Conservation (phyloP, 2,329 filamentous ascomycete species). For the Colletotrichum kahawae region DNA sequence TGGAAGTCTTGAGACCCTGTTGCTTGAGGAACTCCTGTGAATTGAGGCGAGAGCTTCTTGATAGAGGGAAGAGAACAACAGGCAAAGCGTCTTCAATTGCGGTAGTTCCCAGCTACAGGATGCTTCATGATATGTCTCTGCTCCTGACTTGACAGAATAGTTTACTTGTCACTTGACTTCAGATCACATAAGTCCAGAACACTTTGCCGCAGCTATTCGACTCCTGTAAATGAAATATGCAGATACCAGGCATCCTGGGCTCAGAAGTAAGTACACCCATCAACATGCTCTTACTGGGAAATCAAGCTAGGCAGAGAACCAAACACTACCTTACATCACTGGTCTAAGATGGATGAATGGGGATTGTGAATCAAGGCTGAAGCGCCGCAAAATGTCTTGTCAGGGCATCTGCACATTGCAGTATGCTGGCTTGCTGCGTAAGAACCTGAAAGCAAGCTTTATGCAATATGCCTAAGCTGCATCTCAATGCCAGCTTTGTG, state of each 20-base stretch:
- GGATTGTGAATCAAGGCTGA: background rate
- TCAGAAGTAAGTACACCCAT: too few species aligned
- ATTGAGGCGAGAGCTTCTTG: background rate
- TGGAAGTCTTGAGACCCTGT: background rate
- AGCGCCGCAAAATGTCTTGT: fast-evolving
- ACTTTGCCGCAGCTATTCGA: background rate
- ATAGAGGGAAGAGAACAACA: background rate
- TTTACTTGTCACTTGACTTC: background rate
- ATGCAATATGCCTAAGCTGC: background rate
- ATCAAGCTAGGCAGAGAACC: background rate
- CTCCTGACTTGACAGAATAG: background rate
- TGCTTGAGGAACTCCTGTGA: background rate
- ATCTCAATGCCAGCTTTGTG: background rate
- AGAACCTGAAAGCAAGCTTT: background rate
- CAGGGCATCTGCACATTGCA: background rate
- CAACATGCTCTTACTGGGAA: too few species aligned
- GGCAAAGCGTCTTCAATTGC: background rate
- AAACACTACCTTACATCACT: background rate
- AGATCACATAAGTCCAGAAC: background rate
- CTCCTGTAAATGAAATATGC: background rate
- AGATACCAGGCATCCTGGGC: background rate
- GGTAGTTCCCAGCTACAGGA: background rate
- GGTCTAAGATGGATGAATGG: background rate
- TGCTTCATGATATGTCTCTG: background rate
- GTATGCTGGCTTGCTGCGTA: background rate